These are phyloP conservation scores for Albugo candida DNA, from an alignment of 352 stramenopile genomes.

Conservation along the genomic window DNA sequence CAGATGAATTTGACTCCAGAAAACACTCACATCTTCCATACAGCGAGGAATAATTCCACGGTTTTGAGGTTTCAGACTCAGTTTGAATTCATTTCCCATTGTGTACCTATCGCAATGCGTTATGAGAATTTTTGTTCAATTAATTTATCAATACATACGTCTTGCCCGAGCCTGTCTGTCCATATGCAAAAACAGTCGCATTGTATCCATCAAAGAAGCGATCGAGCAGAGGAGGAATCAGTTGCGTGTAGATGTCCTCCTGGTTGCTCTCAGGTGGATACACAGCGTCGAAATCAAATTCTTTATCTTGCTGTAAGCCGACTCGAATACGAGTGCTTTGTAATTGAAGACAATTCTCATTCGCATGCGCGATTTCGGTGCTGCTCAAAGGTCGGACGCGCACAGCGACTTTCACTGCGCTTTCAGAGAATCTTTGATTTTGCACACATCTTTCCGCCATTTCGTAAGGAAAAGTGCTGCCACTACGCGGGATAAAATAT, in stretches of 20 bases:
- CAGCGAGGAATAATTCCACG: constrained; percentile 67
- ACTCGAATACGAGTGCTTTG: constrained; percentile 13
- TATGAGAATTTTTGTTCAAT: constrained; percentile 7
- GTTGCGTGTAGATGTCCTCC: constrained; percentile 21
- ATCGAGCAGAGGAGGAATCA: constrained; percentile 42
- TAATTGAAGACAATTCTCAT: constrained; percentile 15
- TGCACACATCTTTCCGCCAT: no score
- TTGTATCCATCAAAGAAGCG: constrained; percentile 90
- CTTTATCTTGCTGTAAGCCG: constrained; percentile 15
- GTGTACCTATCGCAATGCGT: constrained; percentile 75
- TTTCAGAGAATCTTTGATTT: not conserved
- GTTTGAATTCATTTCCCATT: constrained; percentile 79
- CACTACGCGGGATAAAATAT: no score
- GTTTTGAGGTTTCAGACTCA: constrained; percentile 11
- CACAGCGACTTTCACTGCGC: constrained; percentile 29
- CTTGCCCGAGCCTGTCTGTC: constrained; percentile 81
- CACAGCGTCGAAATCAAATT: constrained; percentile 68
- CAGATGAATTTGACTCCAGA: not conserved
- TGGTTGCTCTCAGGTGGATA: constrained; percentile 21
- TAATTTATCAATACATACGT: constrained; percentile 13
- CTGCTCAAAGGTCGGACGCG: constrained; percentile 27
- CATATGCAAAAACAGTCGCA: constrained; percentile 88
- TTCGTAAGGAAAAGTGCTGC: no score
- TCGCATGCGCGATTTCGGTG: constrained; percentile 18
- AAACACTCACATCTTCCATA: constrained; percentile 30